Evolutionary conservation across 345 rosid species (phyloP), one percentile per base, ranked within the genome.

Genomic region (Dimocarpus longan): DNA sequence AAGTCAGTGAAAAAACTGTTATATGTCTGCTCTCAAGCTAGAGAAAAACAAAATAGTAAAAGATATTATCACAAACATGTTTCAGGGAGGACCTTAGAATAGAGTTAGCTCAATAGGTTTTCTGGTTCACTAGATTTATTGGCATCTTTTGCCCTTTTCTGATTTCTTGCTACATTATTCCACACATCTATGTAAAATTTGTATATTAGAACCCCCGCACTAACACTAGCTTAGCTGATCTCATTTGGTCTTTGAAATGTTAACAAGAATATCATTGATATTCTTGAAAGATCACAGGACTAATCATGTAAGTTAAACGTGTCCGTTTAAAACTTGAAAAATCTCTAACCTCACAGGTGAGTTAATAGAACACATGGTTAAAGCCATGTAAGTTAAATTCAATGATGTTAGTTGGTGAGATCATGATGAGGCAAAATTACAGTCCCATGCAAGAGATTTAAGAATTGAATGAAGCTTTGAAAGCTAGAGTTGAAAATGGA

Each of bases 81-180:
- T 66, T 12, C 2, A 44, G 37, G 11, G 0, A 12, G 10, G 21
- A 67, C 50, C 40, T 40, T 40, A 18, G 8, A 43, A 68, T n/a
- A 16, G 3, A 43, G 32, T 12, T 59, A 28, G 43, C 19, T 52
- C 16, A 21, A 44, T 13, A 52, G n/a, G 18, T 52, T 52, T 52
- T 16, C 37, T 3, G 9, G 44, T 42, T 42, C 7, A 42, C 5
- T 32, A 32, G 37, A 22, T 71, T 32, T 50, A 8, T 12, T 50
- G 32, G 62, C 26, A 48, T 70, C 60, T 48, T 70, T 68, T 70
- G 26, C 62, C 74, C 40, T 13, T 70, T 59, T 26, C 13, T 10
- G 50, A 48, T 70, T 22, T 70, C 69, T 16, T 13, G 74, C 19
- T 40, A 8, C 22, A 46, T 46, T 5, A 40, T 19, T 70, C 59